These are phyloP conservation scores for Ettlia oleoabundans DNA, from an alignment of 139 green algal species.

Conservation along the genomic window DNA sequence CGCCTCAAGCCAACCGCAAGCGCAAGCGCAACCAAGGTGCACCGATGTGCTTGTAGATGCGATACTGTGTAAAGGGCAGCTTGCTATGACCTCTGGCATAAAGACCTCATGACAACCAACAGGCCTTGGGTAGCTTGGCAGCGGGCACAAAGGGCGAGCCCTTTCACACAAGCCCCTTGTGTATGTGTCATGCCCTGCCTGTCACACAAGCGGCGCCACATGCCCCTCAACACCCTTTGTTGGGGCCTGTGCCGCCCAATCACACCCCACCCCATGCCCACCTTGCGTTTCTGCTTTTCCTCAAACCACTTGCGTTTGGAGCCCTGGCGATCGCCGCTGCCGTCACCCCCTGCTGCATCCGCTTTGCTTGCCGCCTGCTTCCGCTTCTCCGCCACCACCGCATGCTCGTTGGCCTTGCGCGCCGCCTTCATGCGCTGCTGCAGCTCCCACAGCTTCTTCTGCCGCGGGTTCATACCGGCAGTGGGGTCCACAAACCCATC, in stretches of 20 bases:
- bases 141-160: not conserved
- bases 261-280: not conserved
- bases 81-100: no score
- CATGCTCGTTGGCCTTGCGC: slow-evolving; percentile 90
- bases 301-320: slow-evolving; percentile 79
- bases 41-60: no score
- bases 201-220: no score
- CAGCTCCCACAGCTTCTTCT: slow-evolving; percentile 89
- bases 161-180: not conserved
- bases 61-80: no score
- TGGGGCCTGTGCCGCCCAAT: not conserved
- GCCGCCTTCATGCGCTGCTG: slow-evolving; percentile 77
- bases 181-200: no score
- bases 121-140: not conserved
- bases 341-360: not conserved
- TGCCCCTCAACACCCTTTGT: no score
- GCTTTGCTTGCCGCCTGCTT: slow-evolving; percentile 53
- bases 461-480: slow-evolving; percentile 67
- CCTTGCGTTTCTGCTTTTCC: slow-evolving; percentile 66
- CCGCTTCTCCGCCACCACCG: slow-evolving; percentile 89
- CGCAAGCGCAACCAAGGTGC: no score
- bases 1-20: no score
- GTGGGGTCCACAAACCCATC: slow-evolving; percentile 55
- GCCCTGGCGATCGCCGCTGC: not conserved
- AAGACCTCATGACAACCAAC: no score